These are phyloP conservation scores for Lecanicillium sp. DNA, from an alignment of 2,329 filamentous ascomycete genomes.

Conservation along the genomic window DNA sequence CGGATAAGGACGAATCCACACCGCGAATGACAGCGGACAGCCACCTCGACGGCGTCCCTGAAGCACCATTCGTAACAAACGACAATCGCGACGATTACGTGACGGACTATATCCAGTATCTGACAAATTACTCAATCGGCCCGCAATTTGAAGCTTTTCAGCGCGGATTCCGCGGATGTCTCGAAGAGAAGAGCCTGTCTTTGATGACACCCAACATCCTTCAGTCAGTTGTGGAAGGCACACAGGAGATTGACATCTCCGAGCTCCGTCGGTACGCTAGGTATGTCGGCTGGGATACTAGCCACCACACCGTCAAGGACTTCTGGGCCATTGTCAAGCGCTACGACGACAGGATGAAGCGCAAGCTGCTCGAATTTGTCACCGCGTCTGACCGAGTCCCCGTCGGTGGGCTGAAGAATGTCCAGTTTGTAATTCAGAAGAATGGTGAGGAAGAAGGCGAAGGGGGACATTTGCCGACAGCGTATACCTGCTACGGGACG, in stretches of 20 bases:
- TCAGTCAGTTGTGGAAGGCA: constrained; percentile 74
- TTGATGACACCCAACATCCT: constrained; percentile 66
- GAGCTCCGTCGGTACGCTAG: constrained; percentile 64
- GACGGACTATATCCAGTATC: constrained; percentile 75
- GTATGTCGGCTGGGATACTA: constrained; percentile 74
- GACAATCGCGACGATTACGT: constrained; percentile 73
- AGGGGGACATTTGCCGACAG: constrained; percentile 64
- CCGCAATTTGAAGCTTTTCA: constrained; percentile 77
- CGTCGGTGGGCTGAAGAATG: constrained; percentile 72
- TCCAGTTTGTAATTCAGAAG: constrained; percentile 77
- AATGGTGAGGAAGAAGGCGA: constrained; percentile 57
- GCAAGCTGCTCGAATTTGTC: constrained; percentile 81
- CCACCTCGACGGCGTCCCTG: constrained; percentile 31
- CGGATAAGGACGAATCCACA: constrained; percentile 40
- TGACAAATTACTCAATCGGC: constrained; percentile 68
- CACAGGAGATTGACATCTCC: constrained; percentile 68
- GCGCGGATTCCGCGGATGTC: constrained; percentile 69
- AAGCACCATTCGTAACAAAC: constrained; percentile 70
- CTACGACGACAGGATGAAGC: constrained; percentile 62
- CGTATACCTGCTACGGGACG: constrained; percentile 89
- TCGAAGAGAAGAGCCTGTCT: constrained; percentile 61
- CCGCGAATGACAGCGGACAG: constrained; percentile 33
- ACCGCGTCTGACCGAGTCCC: constrained; percentile 88
- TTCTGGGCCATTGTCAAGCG: constrained; percentile 78
- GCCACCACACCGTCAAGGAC: constrained; percentile 60